Evolutionary conservation across 208 protist genomes (phyloP), one percentile per base, ranked within the genome.

Genomic region (Leptomonas seymouri): DNA sequence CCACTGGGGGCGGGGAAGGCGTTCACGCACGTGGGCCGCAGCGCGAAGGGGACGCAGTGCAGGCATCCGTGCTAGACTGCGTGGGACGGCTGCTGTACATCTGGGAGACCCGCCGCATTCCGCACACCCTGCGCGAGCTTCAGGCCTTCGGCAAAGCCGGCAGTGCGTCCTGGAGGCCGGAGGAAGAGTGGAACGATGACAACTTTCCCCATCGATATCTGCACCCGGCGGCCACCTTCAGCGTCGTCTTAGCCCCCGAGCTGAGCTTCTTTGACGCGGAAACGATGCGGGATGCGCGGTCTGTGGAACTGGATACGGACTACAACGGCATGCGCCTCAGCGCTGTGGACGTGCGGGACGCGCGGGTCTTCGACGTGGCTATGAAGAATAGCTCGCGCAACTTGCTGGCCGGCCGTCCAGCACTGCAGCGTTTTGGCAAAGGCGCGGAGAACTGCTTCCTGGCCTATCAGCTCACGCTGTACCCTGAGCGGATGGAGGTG

Each of bases 151-250:
- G 57, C 14, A 44, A 70, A n/a, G 53, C 48, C 9, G 56, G 55
- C 7, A 49, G 9, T 48, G 50, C 27, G 42, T 23, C 16, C 15
- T 3, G 8, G 41, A 41, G 30, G 59, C 53, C 59, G 46, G 90
- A 95, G 68, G 81, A 93, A 58, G 80, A 86, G n/a, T 66, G 89
- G 20, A 80, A 87, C 64, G 90, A 93, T 27, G 86, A 93, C 66
- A 93, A 91, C 72, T 95, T 93, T 59, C 78, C 87, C 0, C 84
- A 95, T 36, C 87, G 90, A 45, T 95, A 93, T 64, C 64, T 92
- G 12, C 86, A 95, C 69, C 88, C 87, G 3, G 76, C 74, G 25
- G 73, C 82, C 1, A 89, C 79, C 30, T 93, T 93, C 67, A 84
- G 81, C 31, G 81, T 92, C 51, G 80, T 68, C 41, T 18, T 86